phyloP scores from a whole-genome alignment of 257 asterid species.

The Scutellaria galericulata region DNA sequence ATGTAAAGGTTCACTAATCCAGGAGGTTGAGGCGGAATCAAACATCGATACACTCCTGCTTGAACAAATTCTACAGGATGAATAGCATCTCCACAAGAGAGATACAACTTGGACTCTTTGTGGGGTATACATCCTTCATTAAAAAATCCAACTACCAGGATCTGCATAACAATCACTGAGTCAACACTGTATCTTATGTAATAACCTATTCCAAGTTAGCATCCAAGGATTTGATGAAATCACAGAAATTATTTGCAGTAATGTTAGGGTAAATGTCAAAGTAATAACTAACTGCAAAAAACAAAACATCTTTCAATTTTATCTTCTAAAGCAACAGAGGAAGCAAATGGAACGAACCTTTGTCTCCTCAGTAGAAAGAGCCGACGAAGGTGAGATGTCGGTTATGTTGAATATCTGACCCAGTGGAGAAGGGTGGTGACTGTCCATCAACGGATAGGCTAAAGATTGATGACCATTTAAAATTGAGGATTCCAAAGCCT shows the following conservation, averaged over 20 bases:
- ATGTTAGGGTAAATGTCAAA: slow-evolving; percentile 7
- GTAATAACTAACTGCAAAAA: neutral
- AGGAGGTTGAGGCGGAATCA: slow-evolving; percentile 71
- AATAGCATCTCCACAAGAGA: slow-evolving; percentile 73
- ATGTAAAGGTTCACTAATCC: slow-evolving; percentile 67
- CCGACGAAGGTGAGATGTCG: slow-evolving; percentile 85
- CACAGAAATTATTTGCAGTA: neutral
- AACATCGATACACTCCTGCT: slow-evolving; percentile 80
- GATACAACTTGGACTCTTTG: slow-evolving; percentile 53
- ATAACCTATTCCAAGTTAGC: neutral
- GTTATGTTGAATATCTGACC: slow-evolving; percentile 66
- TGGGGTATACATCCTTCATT: slow-evolving; percentile 50
- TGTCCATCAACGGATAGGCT: slow-evolving; percentile 41
- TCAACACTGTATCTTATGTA: slow-evolving; percentile 23
- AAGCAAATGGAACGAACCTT: slow-evolving; percentile 59
- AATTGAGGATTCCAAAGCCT: slow-evolving; percentile 51
- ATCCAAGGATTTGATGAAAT: neutral
- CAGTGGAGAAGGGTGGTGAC: slow-evolving; percentile 39
- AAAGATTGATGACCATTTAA: slow-evolving; percentile 50
- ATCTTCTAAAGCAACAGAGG: neutral
- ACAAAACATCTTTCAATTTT: neutral
- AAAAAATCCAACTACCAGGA: slow-evolving; percentile 75
- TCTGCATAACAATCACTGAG: slow-evolving; percentile 56
- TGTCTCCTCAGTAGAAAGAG: slow-evolving; percentile 79
- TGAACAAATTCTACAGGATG: slow-evolving; percentile 66